Evolutionary conservation across 208 protist genomes (phyloP).

Genomic region (Leishmania major): DNA sequence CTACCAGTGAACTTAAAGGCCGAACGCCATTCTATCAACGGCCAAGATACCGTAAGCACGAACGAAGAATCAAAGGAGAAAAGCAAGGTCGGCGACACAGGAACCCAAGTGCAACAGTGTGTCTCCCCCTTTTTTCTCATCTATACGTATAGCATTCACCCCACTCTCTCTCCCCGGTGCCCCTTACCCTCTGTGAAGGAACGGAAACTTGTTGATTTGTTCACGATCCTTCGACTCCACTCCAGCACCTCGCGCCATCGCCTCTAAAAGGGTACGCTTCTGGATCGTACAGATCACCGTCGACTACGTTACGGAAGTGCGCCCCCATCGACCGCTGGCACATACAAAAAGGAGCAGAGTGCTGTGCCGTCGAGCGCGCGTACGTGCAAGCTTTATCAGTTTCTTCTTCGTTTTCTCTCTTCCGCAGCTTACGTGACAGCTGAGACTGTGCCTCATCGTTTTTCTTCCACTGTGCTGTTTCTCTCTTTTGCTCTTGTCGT

Average conservation of each 20-base stretch:
- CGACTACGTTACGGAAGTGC: neutral
- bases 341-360: neutral
- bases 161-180: neutral
- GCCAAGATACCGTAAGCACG: neutral
- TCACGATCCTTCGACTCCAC: neutral
- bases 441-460: neutral
- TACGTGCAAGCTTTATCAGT: neutral
- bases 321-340: neutral
- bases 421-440: slow-evolving; percentile 4
- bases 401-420: slow-evolving; percentile 1
- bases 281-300: neutral
- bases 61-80: neutral
- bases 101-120: neutral
- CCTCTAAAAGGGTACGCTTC: neutral
- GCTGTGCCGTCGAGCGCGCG: neutral
- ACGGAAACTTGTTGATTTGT: neutral
- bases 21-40: neutral
- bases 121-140: neutral
- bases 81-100: neutral
- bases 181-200: neutral
- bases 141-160: slow-evolving; percentile 2
- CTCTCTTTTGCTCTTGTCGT: neutral
- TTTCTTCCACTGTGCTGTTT: neutral
- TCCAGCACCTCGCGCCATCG: neutral
- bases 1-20: neutral